Conservation (phyloP, 139 green algal genomes). For the Coelastrella sp. region DNA sequence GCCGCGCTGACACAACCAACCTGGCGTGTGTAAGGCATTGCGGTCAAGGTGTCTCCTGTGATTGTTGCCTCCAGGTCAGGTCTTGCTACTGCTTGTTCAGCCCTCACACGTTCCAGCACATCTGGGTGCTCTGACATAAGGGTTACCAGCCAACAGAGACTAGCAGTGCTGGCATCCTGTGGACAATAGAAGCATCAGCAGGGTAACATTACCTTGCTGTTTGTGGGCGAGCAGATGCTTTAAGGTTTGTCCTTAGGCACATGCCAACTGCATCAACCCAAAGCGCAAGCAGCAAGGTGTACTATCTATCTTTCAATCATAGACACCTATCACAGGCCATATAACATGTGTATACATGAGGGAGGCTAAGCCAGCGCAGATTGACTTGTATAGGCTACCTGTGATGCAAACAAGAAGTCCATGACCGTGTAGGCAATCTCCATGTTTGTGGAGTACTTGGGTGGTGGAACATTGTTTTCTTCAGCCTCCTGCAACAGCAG, state of each 20-base stretch:
- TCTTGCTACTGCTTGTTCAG: slow-evolving; percentile 15
- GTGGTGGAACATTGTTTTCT: slow-evolving; percentile 59
- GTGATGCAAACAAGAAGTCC: slow-evolving; percentile 90
- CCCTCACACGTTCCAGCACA: slow-evolving; percentile 71
- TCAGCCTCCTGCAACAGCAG: slow-evolving; percentile 70
- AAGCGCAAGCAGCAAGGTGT: too few species aligned
- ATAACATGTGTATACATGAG: too few species aligned
- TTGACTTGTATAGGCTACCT: too few species aligned
- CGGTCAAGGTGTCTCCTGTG: slow-evolving; percentile 73
- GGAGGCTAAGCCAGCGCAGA: too few species aligned
- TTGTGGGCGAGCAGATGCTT: too few species aligned
- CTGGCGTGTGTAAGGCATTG: slow-evolving; percentile 87
- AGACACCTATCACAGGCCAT: too few species aligned
- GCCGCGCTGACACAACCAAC: too few species aligned
- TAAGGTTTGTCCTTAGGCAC: too few species aligned
- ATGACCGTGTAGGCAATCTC: slow-evolving; percentile 85
- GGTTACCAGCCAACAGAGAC: slow-evolving; percentile 82
- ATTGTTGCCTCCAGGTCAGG: slow-evolving; percentile 66
- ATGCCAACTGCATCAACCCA: too few species aligned
- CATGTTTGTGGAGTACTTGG: slow-evolving; percentile 65
- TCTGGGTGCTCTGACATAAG: slow-evolving; percentile 89
- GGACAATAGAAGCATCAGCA: background rate
- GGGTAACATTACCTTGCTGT: too few species aligned
- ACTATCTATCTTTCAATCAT: too few species aligned
- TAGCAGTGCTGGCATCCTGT: slow-evolving; percentile 89